Percentiles rank a stretch among this genome's conserved stretches.
These are phyloP conservation scores for Pseudocercospora crystallina DNA, from an alignment of 2,329 filamentous ascomycete genomes.

Conservation along the genomic window DNA sequence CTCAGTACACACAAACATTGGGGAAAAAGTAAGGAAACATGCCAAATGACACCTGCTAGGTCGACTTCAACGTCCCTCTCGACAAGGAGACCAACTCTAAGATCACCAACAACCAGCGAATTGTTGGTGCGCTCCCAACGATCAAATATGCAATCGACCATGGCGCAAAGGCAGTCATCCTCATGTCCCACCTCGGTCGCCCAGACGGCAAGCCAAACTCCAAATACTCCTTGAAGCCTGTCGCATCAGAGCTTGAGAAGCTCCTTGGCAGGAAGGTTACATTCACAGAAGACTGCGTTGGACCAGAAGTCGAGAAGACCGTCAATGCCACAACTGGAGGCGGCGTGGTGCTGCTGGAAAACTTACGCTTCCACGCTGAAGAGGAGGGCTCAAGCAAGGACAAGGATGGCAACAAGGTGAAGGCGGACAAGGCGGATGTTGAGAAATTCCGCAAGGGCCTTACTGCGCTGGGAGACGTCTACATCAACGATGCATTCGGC, in stretches of 20 bases:
- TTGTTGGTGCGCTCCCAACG: slow-evolving; percentile 72
- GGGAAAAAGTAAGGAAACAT: not conserved
- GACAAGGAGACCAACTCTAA: slow-evolving; percentile 75
- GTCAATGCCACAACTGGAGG: slow-evolving; percentile 81
- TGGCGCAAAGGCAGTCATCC: slow-evolving; percentile 67
- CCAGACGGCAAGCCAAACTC: slow-evolving; percentile 84
- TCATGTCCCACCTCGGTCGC: slow-evolving; percentile 98
- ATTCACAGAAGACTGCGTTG: slow-evolving; percentile 88
- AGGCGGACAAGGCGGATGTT: slow-evolving; percentile 92
- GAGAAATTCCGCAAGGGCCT: slow-evolving; percentile 92
- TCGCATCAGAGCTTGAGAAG: slow-evolving; percentile 75
- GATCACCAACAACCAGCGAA: slow-evolving; percentile 97
- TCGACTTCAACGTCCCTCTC: slow-evolving; percentile 99
- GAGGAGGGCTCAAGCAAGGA: slow-evolving; percentile 97
- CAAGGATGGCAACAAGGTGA: slow-evolving; percentile 91
- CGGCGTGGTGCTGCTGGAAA: slow-evolving; percentile 88
- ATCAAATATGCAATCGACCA: slow-evolving; percentile 43
- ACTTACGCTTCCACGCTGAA: slow-evolving; percentile 96
- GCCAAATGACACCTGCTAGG: slow-evolving; percentile 54
- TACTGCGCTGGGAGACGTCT: slow-evolving; percentile 92
- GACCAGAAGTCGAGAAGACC: slow-evolving; percentile 82
- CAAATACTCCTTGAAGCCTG: slow-evolving; percentile 94
- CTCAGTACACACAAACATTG: slow-evolving; percentile 19
- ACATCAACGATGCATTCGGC: slow-evolving; percentile 98
- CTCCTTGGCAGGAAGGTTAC: slow-evolving; percentile 79